phyloP scores from a whole-genome alignment of 1,284 basidiomycete genomes.

The Pyrrhoderma noxium region DNA sequence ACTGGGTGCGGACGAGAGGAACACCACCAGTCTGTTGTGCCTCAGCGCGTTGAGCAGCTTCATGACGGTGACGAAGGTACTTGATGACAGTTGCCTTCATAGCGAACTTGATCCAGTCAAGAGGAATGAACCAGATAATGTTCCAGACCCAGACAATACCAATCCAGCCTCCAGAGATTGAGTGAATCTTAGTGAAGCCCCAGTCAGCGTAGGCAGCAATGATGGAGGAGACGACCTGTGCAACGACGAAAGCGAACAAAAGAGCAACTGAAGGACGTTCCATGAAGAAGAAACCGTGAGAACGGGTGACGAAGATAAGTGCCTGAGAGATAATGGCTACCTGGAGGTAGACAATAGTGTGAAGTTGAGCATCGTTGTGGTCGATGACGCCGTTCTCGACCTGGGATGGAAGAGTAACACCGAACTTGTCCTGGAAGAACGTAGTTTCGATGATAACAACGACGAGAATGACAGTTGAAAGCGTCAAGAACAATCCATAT shows the following conservation, averaged over 20 bases:
- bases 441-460: constrained; percentile 80
- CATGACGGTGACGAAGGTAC: constrained; percentile 66
- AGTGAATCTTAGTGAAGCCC: constrained; percentile 78
- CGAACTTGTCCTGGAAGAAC: constrained; percentile 88
- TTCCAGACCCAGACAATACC: constrained; percentile 98
- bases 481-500: constrained; percentile 89
- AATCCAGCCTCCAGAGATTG: constrained; percentile 88
- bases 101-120: constrained; percentile 93
- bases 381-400: constrained; percentile 38
- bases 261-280: constrained; percentile 91
- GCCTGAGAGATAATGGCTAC: constrained; percentile 98
- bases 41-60: constrained; percentile 36
- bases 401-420: constrained; percentile 48
- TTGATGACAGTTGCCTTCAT: constrained; percentile 93
- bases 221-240: constrained; percentile 91
- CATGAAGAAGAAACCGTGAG: constrained; percentile 97
- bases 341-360: constrained; percentile 81
- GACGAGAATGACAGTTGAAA: constrained; percentile 82
- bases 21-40: constrained; percentile 48
- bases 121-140: constrained; percentile 90
- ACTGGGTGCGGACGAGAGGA: constrained; percentile 81
- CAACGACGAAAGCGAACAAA: constrained; percentile 84
- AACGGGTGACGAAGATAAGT: constrained; percentile 94
- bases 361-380: constrained; percentile 71
- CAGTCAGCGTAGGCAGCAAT: constrained; percentile 90